Conservation (phyloP, 371 early-diverging fungal species). For the Rhizomucor miehei region DNA sequence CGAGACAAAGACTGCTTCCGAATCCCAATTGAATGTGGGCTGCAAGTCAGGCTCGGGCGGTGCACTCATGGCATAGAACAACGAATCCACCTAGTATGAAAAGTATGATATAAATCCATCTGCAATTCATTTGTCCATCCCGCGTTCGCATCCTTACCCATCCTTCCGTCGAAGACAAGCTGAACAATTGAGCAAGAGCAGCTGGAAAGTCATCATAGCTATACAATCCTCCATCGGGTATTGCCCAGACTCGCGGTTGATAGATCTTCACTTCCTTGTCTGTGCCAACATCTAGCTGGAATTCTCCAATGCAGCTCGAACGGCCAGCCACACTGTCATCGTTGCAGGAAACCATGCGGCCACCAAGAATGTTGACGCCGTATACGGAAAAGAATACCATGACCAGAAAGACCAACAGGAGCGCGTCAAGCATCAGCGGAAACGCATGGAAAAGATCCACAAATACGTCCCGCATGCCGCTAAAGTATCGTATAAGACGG, state of each 20-base stretch:
- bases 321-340: slow-evolving; percentile 31
- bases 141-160: slow-evolving; percentile 35
- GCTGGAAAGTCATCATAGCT: slow-evolving; percentile 48
- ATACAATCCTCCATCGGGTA: slow-evolving; percentile 47
- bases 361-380: slow-evolving; percentile 59
- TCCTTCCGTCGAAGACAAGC: slow-evolving; percentile 59
- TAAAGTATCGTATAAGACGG: slow-evolving; percentile 59
- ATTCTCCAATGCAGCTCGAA: slow-evolving; percentile 51
- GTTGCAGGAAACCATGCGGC: slow-evolving; percentile 55
- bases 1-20: slow-evolving; percentile 49
- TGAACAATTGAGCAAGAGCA: slow-evolving; percentile 48
- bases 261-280: slow-evolving; percentile 35
- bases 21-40: slow-evolving; percentile 43
- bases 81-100: slow-evolving; percentile 25
- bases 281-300: slow-evolving; percentile 26
- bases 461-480: slow-evolving; percentile 57
- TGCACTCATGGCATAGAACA: slow-evolving; percentile 50
- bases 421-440: slow-evolving; percentile 56
- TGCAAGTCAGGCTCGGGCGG: slow-evolving; percentile 48
- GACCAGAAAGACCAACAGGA: slow-evolving; percentile 50
- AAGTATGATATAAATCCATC: background rate
- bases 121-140: background rate
- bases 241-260: slow-evolving; percentile 51
- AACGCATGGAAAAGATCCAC: slow-evolving; percentile 51
- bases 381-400: slow-evolving; percentile 58